Evolutionary conservation across 2,329 filamentous ascomycete species (phyloP), one percentile per base, ranked within the genome.

Genomic region (Exophiala calicioides): DNA sequence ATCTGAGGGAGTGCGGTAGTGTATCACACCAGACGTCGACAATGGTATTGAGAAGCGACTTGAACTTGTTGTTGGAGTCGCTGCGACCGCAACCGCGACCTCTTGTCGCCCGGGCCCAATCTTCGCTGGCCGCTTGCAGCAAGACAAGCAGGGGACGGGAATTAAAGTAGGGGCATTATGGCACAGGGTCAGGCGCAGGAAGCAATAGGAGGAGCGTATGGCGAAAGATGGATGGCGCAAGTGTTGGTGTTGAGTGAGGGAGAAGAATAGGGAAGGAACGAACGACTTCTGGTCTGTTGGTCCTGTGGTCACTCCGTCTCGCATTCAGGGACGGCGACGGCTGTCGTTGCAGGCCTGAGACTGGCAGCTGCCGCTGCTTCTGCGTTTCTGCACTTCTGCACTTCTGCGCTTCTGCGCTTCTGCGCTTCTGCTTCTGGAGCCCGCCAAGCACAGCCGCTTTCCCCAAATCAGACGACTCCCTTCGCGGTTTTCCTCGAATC

Each of bases 11-110:
- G n/a, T n/a, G n/a, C n/a, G n/a, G n/a, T n/a, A n/a, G n/a, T n/a
- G n/a, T n/a, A n/a, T n/a, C n/a, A n/a, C n/a, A n/a, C n/a, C n/a
- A n/a, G n/a, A n/a, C n/a, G n/a, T n/a, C n/a, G 13, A 20, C 27
- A n/a, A 31, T 19, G 5, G n/a, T n/a, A n/a, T n/a, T n/a, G 26
- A 35, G 40, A 45, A 33, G 31, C 24, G 21, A 37, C 15, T 16
- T 31, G n/a, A 6, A 32, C 5, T 3, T 47, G 40, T 45, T 45
- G 39, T 13, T 39, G 50, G 45, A 27, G 44, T 52, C 50, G n/a
- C n/a, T n/a, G n/a, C n/a, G n/a, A n/a, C n/a, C 33, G 42, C 46
- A 46, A 33, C 42, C 50, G 50, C 50, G 50, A 53, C 50, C 50
- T 23, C 29, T 41, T 45, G 35, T 40, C 40, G 33, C 26, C 45